Evolutionary conservation across 352 stramenopile genomes (phyloP).

Genomic region (Globisporangium recalcitrans): DNA sequence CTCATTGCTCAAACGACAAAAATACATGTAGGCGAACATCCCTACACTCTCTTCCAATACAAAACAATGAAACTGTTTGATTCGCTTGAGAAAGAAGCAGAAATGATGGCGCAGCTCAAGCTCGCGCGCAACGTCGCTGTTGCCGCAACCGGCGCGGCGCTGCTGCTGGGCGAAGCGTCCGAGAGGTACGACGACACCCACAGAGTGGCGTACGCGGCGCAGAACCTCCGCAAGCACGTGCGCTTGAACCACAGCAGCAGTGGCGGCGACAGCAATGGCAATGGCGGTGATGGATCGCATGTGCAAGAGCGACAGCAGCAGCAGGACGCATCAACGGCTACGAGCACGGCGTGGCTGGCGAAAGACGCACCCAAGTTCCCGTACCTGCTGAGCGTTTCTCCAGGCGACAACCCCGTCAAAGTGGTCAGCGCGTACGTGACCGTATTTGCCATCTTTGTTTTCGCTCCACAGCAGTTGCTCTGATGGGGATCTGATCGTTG

Average conservation of each 20-base stretch:
- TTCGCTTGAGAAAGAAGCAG: too few relatives aligned
- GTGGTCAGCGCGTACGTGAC: conserved; percentile 31
- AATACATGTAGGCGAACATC: too few relatives aligned
- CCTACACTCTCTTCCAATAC: too few relatives aligned
- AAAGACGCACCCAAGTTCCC: conserved; percentile 53
- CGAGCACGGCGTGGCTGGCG: conserved; percentile 35
- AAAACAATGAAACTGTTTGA: too few relatives aligned
- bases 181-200: conserved; percentile 36
- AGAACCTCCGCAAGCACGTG: conserved; percentile 25
- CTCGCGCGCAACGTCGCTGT: conserved; percentile 18
- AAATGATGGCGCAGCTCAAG: conserved; percentile 11
- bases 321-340: not conserved
- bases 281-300: not conserved
- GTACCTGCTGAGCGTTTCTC: conserved; percentile 53
- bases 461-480: too few relatives aligned
- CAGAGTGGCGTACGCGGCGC: conserved; percentile 30
- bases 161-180: conserved; percentile 32
- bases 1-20: too few relatives aligned
- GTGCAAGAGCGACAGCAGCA: conserved; percentile 5
- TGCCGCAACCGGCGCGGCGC: conserved; percentile 19
- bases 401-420: conserved; percentile 40
- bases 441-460: too few relatives aligned
- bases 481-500: not conserved
- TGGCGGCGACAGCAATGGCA: not conserved
- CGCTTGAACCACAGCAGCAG: not conserved